Percentiles rank a stretch among this genome's conserved stretches.
Evolutionary conservation across 2,329 filamentous ascomycete species (phyloP).

Genomic region (Arachnopeziza araneosa): DNA sequence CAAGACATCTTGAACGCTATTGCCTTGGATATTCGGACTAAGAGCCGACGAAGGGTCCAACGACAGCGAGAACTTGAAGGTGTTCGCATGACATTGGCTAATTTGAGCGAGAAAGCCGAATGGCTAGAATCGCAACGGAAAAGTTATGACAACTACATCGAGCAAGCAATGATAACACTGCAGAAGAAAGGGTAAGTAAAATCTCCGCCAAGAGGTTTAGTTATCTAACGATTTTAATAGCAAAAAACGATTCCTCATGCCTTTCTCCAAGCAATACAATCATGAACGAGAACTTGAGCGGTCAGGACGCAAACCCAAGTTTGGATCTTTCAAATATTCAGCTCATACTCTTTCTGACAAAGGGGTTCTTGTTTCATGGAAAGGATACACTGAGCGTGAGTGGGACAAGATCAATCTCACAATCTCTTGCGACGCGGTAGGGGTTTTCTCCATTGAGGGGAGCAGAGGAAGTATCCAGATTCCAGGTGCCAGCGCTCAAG

Average conservation of each 20-base stretch:
- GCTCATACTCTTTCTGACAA: conserved; percentile 85
- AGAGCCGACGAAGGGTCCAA: conserved; percentile 88
- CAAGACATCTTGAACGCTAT: conserved; percentile 98
- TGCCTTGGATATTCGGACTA: conserved; percentile 92
- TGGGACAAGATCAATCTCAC: conserved; percentile 93
- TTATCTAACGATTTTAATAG: conserved; percentile 35
- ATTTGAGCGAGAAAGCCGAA: conserved; percentile 77
- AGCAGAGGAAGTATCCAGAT: conserved; percentile 92
- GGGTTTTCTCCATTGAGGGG: conserved; percentile 88
- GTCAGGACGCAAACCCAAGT: conserved; percentile 89
- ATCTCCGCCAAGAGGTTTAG: not conserved
- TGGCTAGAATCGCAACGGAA: conserved; percentile 95
- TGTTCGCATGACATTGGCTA: conserved; percentile 67
- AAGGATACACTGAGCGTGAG: conserved; percentile 72
- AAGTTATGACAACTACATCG: conserved; percentile 98
- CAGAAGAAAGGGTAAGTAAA: conserved; percentile 80
- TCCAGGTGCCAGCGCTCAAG: conserved; percentile 80
- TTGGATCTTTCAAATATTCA: conserved; percentile 96
- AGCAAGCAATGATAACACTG: conserved; percentile 94
- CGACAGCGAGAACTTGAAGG: conserved; percentile 86
- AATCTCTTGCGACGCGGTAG: conserved; percentile 89
- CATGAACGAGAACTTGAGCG: conserved; percentile 94
- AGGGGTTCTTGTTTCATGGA: conserved; percentile 90
- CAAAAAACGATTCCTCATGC: conserved; percentile 88
- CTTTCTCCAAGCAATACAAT: conserved; percentile 98